These are phyloP conservation scores for Schrenkiella parvula DNA, from an alignment of 345 rosid species.

Conservation along the genomic window DNA sequence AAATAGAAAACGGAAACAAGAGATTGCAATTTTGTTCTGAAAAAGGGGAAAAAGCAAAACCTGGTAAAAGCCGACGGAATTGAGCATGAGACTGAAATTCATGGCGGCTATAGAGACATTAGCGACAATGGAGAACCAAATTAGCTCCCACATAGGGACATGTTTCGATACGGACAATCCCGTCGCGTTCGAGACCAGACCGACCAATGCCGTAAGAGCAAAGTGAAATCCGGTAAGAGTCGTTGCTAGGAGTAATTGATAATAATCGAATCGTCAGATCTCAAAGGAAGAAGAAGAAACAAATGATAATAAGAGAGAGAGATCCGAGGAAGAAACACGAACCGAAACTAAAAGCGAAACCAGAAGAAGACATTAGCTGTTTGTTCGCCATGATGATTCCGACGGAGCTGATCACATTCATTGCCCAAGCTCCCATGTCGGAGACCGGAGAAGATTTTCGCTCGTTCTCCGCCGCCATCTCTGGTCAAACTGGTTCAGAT, in stretches of 20 bases:
- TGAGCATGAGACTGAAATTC: constrained; percentile 95
- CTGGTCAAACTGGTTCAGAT: constrained; percentile 7
- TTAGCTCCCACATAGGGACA: constrained; percentile 89
- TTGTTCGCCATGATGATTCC: constrained; percentile 94
- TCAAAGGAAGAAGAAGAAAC: not conserved
- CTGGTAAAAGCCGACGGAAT: constrained; percentile 92
- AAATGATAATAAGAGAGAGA: not conserved
- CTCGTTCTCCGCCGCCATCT: constrained; percentile 34
- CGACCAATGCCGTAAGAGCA: constrained; percentile 72
- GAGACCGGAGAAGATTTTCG: constrained; percentile 52
- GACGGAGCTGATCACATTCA: constrained; percentile 92
- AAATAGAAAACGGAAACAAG: not conserved
- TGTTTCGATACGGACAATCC: constrained; percentile 68
- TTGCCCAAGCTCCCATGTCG: constrained; percentile 92
- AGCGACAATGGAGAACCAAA: constrained; percentile 87
- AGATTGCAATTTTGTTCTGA: not conserved
- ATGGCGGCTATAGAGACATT: constrained; percentile 78
- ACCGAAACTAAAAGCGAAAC: constrained; percentile 84
- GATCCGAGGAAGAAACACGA: constrained; percentile 8
- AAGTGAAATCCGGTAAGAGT: constrained; percentile 90
- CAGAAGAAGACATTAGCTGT: constrained; percentile 79
- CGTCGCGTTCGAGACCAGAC: constrained; percentile 72
- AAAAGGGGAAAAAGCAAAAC: constrained; percentile 29
- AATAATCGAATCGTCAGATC: constrained; percentile 14
- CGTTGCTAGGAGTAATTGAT: constrained; percentile 44